Conservation (phyloP, 2,329 filamentous ascomycete species). For the Alternaria tenuissima region DNA sequence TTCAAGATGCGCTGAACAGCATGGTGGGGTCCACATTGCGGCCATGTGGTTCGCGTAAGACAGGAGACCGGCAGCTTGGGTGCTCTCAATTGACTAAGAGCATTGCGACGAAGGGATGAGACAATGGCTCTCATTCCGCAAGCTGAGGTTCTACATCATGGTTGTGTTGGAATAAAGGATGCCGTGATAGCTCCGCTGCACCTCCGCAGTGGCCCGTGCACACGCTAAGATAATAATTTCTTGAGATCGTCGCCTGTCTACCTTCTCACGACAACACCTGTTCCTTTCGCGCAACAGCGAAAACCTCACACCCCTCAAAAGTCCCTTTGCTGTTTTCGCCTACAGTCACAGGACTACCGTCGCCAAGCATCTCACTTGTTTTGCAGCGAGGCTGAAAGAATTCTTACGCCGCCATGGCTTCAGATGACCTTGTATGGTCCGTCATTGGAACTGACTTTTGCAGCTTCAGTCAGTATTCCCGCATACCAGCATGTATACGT, state of each 20-base stretch:
- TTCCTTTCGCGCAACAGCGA: slow-evolving; percentile 6
- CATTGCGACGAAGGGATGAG: slow-evolving; percentile 22
- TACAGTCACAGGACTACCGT: not conserved
- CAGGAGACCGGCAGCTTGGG: not conserved
- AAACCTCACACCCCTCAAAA: not conserved
- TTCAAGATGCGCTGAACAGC: slow-evolving; percentile 26
- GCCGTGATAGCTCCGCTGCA: not conserved
- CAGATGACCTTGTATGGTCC: slow-evolving; percentile 95
- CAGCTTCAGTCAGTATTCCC: slow-evolving; percentile 68
- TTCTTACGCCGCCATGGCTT: slow-evolving; percentile 33
- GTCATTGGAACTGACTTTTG: slow-evolving; percentile 91
- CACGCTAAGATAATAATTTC: slow-evolving; percentile 20
- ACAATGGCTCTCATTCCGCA: slow-evolving; percentile 47
- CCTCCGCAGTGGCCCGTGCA: slow-evolving; percentile 17
- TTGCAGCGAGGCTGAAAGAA: not conserved
- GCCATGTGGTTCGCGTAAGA: not conserved
- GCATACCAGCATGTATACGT: not conserved
- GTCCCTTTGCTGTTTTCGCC: not conserved
- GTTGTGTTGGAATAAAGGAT: slow-evolving; percentile 7
- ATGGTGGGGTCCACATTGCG: slow-evolving; percentile 10
- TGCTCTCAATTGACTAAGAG: not conserved
- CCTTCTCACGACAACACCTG: slow-evolving; percentile 7
- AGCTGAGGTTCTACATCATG: slow-evolving; percentile 29
- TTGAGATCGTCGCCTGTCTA: slow-evolving; percentile 13
- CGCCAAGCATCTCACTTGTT: not conserved